Evolutionary conservation across 2,329 filamentous ascomycete genomes (phyloP).

Genomic region (Exophiala calicioides): DNA sequence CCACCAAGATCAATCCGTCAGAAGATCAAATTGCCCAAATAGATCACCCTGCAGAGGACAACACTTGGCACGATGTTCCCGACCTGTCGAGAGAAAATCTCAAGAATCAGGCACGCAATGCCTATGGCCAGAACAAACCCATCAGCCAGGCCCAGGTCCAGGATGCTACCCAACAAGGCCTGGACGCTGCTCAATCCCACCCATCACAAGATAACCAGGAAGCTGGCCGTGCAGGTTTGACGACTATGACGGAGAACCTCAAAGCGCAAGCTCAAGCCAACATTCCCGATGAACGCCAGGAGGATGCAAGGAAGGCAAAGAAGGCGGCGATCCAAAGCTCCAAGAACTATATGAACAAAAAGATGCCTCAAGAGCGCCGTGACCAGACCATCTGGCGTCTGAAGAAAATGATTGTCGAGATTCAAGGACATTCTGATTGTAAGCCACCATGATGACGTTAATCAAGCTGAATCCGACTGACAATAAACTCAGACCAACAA

Average conservation of each 20-base stretch:
- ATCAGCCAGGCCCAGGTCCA: constrained; percentile 60
- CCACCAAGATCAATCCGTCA: constrained; percentile 71
- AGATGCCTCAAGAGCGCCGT: constrained; percentile 88
- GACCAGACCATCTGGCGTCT: constrained; percentile 89
- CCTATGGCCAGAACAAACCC: constrained; percentile 59
- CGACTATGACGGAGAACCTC: constrained; percentile 41
- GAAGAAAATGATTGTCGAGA: constrained; percentile 97
- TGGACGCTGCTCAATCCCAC: constrained; percentile 55
- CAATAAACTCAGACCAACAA: constrained; percentile 62
- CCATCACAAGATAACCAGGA: constrained; percentile 28
- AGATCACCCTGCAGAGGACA: constrained; percentile 81
- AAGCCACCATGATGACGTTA: constrained; percentile 35
- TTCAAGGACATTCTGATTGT: constrained; percentile 92
- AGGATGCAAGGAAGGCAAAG: constrained; percentile 40
- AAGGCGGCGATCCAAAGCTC: constrained; percentile 49
- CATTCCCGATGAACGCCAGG: constrained; percentile 61
- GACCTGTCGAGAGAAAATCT: constrained; percentile 70
- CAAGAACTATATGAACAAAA: constrained; percentile 76
- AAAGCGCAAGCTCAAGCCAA: constrained; percentile 63
- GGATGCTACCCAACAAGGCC: constrained; percentile 60
- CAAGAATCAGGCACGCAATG: constrained; percentile 66
- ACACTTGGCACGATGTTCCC: constrained; percentile 89
- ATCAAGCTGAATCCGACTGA: constrained; percentile 33
- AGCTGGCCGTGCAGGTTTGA: constrained; percentile 39
- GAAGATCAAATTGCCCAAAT: constrained; percentile 76